Conservation (phyloP, 306 rosid genomes). For the Rosa multiflora region DNA sequence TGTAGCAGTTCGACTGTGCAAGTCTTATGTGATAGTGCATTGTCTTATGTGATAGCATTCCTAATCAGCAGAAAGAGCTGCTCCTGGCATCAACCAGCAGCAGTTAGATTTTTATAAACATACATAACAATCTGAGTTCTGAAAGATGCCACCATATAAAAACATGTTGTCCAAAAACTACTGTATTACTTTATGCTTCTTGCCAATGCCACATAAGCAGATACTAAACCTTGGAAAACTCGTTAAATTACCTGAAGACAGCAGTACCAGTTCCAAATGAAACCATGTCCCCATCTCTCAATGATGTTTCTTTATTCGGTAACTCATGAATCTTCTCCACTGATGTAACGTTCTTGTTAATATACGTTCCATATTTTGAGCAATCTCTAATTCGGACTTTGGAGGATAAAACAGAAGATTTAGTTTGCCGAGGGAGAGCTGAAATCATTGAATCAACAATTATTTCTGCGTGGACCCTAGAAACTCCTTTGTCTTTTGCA, state of each 20-base stretch:
- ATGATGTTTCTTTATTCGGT: slow-evolving; percentile 64
- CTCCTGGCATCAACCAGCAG: not conserved
- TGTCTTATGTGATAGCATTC: not conserved
- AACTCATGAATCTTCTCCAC: slow-evolving; percentile 69
- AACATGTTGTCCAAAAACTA: slow-evolving; percentile 8
- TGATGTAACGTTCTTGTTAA: slow-evolving; percentile 50
- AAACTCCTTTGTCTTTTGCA: slow-evolving; percentile 87
- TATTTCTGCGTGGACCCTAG: slow-evolving; percentile 91
- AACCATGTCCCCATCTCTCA: slow-evolving; percentile 70
- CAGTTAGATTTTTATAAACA: not conserved
- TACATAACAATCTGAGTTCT: not conserved
- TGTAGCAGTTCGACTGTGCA: not conserved
- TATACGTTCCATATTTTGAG: slow-evolving; percentile 84
- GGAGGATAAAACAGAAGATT: slow-evolving; percentile 29
- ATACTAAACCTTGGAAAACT: slow-evolving; percentile 12
- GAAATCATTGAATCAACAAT: slow-evolving; percentile 58
- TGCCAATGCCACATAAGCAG: slow-evolving; percentile 12
- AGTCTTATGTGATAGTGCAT: not conserved
- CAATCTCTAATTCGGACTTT: slow-evolving; percentile 61
- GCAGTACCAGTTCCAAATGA: slow-evolving; percentile 93
- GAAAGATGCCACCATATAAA: slow-evolving; percentile 2
- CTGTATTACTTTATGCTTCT: not conserved
- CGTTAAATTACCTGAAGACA: slow-evolving; percentile 62
- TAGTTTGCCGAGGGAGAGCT: slow-evolving; percentile 31
- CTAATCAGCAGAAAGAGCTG: not conserved